Base-by-base conservation (phyloP, 345 rosid genomes). In the Euphorbia peplus region DNA sequence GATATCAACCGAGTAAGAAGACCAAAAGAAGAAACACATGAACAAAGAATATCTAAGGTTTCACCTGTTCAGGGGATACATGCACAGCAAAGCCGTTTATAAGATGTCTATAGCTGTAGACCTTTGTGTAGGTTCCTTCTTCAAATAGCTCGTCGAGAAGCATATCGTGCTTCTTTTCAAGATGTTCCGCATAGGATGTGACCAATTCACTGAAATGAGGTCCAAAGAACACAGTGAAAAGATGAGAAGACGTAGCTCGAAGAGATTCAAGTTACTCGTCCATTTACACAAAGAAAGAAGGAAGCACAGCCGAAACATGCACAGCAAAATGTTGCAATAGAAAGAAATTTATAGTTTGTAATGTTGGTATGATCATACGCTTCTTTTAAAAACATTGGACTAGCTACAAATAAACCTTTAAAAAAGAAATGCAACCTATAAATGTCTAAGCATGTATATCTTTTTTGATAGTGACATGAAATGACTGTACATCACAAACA, bases 31-130 rank as follows among this genome's bases (percentile, higher is more conserved):
- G 60, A 70, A 61, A 25, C 14, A 51, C 14, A 63, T 60, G 29
- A 66, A 32, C 11, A 50, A 37, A 53, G 60, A 56, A 64, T 22
- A 32, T 26, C 32, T 16, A 55, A 32, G 48, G 41, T 69, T 83
- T 87, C 98, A 95, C 99, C 99, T 95, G 97, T 35, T 86, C 80
- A 63, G 96, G 88, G 15, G 97, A 76, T 62, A 88, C 62, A 80
- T 90, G 93, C 80, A 86, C 96, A 35, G 99, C 84, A 78, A 95
- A 95, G 32, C 99, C 99, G 70, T 95, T 95, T 59, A 95, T 88
- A 71, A 95, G 95, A 70, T 95, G 99, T 57, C 86, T 82, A 78
- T 95, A 95, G 86, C 99, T 95, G 84, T 95, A 95, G 67, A 95
- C 82, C 77, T 95, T 95, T 75, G 80, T 82, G 81, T 91, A 95